Evolutionary conservation across 179 eudicot species (phyloP).

Genomic region (Amaranthus tricolor): DNA sequence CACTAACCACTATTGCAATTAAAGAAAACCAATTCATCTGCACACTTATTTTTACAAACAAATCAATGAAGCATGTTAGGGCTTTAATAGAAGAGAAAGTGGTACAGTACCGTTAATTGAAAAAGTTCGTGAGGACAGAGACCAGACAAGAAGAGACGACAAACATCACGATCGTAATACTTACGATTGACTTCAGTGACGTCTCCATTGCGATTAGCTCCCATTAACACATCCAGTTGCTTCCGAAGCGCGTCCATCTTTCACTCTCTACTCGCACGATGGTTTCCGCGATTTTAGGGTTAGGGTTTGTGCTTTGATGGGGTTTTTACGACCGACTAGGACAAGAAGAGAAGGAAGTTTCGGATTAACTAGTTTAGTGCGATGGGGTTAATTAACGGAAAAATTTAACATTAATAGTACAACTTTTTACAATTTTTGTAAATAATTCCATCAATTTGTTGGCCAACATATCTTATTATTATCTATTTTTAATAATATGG

Average conservation of each 20-base stretch:
- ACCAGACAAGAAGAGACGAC: constrained; percentile 85
- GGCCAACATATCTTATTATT: too few species aligned
- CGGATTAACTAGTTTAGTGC: not conserved
- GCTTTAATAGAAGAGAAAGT: not conserved
- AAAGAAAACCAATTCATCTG: not conserved
- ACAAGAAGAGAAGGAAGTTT: not conserved
- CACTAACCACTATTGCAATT: not conserved
- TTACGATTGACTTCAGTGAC: constrained; percentile 76
- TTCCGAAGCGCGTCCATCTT: constrained; percentile 85
- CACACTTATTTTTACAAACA: not conserved
- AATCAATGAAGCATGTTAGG: constrained; percentile 10
- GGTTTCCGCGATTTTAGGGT: constrained; percentile 2
- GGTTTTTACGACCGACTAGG: not conserved
- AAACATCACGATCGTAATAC: constrained; percentile 96
- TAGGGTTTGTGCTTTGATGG: constrained; percentile 10
- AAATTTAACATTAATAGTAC: not conserved
- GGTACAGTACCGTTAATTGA: constrained; percentile 68
- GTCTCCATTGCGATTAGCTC: constrained; percentile 95
- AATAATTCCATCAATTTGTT: too few species aligned
- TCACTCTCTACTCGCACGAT: constrained; percentile 14
- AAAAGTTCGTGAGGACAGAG: constrained; percentile 99
- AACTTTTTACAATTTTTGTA: too few species aligned
- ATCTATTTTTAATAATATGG: too few species aligned
- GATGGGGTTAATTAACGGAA: not conserved
- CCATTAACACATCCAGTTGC: constrained; percentile 96